These are phyloP conservation scores for Lablab purpureus DNA, from an alignment of 306 rosid species.

Conservation along the genomic window DNA sequence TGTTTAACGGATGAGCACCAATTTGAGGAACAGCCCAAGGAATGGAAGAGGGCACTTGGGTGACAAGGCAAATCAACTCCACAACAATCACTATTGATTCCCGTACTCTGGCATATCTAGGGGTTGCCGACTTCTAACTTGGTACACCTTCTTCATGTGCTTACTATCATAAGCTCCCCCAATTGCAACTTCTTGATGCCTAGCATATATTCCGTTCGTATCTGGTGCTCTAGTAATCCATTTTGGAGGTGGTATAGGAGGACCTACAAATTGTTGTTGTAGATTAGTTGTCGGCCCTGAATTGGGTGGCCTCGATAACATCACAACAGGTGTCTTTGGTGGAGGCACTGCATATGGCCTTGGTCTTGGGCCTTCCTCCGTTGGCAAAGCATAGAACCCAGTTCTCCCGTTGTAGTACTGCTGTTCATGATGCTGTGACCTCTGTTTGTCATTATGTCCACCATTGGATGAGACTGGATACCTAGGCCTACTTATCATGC, in stretches of 20 bases:
- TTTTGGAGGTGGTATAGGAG: slow-evolving; percentile 86
- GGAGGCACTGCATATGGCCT: slow-evolving; percentile 50
- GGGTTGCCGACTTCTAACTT: slow-evolving; percentile 58
- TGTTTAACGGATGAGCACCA: slow-evolving; percentile 44
- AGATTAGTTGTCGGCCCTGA: slow-evolving; percentile 55
- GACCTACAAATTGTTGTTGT: slow-evolving; percentile 57
- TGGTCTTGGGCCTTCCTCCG: slow-evolving; percentile 59
- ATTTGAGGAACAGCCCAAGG: slow-evolving; percentile 35
- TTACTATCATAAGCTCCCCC: slow-evolving; percentile 67
- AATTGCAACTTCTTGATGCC: slow-evolving; percentile 63
- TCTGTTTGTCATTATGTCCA: slow-evolving; percentile 67
- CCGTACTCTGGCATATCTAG: slow-evolving; percentile 60
- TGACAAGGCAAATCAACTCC: slow-evolving; percentile 45
- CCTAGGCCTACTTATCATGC: slow-evolving; percentile 65
- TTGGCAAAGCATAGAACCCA: slow-evolving; percentile 58
- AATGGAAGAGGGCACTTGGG: slow-evolving; percentile 35
- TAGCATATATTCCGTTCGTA: slow-evolving; percentile 56
- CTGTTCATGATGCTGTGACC: slow-evolving; percentile 62
- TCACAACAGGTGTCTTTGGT: slow-evolving; percentile 48
- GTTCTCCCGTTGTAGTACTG: slow-evolving; percentile 52
- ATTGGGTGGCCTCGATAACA: slow-evolving; percentile 50
- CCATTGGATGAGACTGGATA: slow-evolving; percentile 66
- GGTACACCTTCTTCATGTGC: slow-evolving; percentile 73
- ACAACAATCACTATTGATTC: slow-evolving; percentile 50
- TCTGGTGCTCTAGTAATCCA: slow-evolving; percentile 72